A percentile compares a stretch with the other conserved stretches of the same genome.
phyloP scores from a whole-genome alignment of 495 filamentous ascomycete genomes.

The Jackrogersella multiformis region DNA sequence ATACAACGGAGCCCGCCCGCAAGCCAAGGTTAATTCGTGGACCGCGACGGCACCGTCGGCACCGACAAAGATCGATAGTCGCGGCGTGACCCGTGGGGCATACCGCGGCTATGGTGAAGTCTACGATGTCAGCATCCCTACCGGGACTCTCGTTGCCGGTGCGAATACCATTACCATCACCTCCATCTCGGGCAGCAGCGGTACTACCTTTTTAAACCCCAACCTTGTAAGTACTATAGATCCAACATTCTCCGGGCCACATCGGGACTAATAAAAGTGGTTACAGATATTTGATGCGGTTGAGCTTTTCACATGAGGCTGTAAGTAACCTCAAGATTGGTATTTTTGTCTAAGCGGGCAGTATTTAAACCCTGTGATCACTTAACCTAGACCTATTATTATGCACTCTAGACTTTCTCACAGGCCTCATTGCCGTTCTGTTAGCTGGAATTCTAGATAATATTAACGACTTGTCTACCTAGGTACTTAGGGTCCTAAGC shows the following conservation, averaged over 20 bases:
- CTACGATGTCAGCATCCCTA: slow-evolving; percentile 65
- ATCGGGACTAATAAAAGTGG: not conserved
- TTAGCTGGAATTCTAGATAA: too few species aligned
- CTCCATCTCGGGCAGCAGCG: slow-evolving; percentile 67
- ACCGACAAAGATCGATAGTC: slow-evolving; percentile 69
- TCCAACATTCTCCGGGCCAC: not conserved
- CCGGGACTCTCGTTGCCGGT: slow-evolving; percentile 65
- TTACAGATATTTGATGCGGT: slow-evolving; percentile 65
- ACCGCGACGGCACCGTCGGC: slow-evolving; percentile 58
- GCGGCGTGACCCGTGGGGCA: slow-evolving; percentile 71
- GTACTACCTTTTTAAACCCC: slow-evolving; percentile 63
- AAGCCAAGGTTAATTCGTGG: slow-evolving; percentile 62
- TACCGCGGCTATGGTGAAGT: slow-evolving; percentile 70
- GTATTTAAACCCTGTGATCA: not conserved
- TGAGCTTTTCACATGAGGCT: slow-evolving; percentile 56
- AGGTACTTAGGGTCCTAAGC: too few species aligned
- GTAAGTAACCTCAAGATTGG: not conserved
- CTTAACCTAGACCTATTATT: too few species aligned
- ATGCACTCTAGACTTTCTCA: too few species aligned
- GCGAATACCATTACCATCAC: slow-evolving; percentile 70
- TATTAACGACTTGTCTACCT: too few species aligned
- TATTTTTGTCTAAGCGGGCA: not conserved
- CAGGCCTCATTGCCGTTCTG: too few species aligned
- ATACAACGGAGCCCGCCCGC: slow-evolving; percentile 65
- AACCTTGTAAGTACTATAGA: slow-evolving; percentile 64